Evolutionary conservation across 768 basidiomycete genomes (phyloP), one percentile per base, ranked within the genome.

Genomic region (Russula sp.): DNA sequence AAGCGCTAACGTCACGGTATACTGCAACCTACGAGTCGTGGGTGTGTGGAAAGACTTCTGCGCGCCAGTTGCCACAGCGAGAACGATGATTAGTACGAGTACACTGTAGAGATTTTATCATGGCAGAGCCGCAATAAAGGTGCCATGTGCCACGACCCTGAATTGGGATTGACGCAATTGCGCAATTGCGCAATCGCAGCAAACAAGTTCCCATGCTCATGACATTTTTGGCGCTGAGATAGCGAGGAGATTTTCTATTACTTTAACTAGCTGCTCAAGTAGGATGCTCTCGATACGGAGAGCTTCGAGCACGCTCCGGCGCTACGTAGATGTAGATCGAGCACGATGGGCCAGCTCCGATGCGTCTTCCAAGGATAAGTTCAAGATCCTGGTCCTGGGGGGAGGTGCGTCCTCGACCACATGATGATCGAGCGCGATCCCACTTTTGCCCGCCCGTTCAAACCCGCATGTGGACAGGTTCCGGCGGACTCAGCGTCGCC

Each of bases 341-440:
- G 48, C 44, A 37, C 68, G 72, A 40, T 71, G 69, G 61, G 76
- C 77, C 27, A 78, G 77, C 66, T 78, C 79, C 13, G 69, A 72
- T 18, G 67, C 73, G 16, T 63, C 68, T 32, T 71, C 75, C 20
- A 78, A 76, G 66, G 76, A 81, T 66, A 89, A 85, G 69, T 91
- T 83, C 77, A 94, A 89, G 75, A 79, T 98, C 39, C 76, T 98
- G 32, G 84, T 98, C 47, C 78, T 98, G 22, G 96, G 96, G 57
- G 94, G 81, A 73, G 96, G 96, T 86, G 70, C 68, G 82, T 76
- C 52, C 39, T 35, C 61, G 20, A 44, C 61, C 45, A 53, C 65
- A 27, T 67, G 51, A 57, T 35, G 55, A 55, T 37, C 40, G 2
- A 55, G 34, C 18, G 35, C 54, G 57, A 49, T 54, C 14, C 3